Percentiles rank a stretch among this genome's conserved stretches.
phyloP scores from a whole-genome alignment of 1,284 basidiomycete species.

The Cryptococcus wingfieldii region DNA sequence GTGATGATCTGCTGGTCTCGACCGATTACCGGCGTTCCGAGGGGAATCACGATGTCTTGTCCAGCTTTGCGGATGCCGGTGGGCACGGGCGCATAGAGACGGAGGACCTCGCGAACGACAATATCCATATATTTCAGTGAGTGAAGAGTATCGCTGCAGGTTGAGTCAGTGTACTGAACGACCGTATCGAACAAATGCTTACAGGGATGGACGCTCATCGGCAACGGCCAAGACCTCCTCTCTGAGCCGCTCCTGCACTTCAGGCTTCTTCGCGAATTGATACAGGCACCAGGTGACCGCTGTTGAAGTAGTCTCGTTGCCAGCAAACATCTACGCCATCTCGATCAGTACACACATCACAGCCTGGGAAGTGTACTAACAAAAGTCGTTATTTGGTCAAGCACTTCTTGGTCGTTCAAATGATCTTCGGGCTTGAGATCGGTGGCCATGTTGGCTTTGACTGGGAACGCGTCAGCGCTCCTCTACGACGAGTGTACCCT shows the following conservation, averaged over 20 bases:
- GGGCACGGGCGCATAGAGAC: constrained; percentile 63
- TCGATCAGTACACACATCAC: not conserved
- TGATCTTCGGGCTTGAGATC: constrained; percentile 52
- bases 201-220: constrained; percentile 46
- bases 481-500: not conserved
- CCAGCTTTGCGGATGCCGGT: constrained; percentile 59
- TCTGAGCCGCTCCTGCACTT: constrained; percentile 59
- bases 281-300: constrained; percentile 70
- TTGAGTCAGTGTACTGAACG: not conserved
- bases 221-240: constrained; percentile 51
- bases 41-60: constrained; percentile 61
- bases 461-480: constrained; percentile 36
- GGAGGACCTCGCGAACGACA: constrained; percentile 64
- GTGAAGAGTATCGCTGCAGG: constrained; percentile 46
- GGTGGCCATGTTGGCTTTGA: constrained; percentile 59
- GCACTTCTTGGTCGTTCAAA: constrained; percentile 62
- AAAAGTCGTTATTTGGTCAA: constrained; percentile 73
- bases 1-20: constrained; percentile 46
- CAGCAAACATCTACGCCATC: constrained; percentile 46
- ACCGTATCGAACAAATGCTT: constrained; percentile 8
- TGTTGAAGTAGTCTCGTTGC: constrained; percentile 72
- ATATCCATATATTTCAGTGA: constrained; percentile 57
- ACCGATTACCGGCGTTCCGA: constrained; percentile 48
- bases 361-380: constrained; percentile 45
- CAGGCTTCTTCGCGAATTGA: constrained; percentile 57